These are phyloP conservation scores for Linanthus parryae DNA, from an alignment of 148 eudicot genomes.

Conservation along the genomic window DNA sequence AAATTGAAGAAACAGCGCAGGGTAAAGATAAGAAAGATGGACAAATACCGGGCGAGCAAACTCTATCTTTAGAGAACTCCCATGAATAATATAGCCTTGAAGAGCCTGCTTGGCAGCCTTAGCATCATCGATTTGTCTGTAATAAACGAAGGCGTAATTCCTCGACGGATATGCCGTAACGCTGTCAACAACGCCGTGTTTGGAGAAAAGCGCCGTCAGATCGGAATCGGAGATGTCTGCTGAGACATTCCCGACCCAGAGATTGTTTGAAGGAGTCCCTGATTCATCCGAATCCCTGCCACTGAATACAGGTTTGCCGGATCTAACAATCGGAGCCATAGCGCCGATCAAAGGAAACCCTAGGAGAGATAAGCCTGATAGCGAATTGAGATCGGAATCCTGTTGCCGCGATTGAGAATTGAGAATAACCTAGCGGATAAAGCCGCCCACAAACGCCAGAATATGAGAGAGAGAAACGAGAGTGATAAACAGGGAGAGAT, in stretches of 20 bases:
- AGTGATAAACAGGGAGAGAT: too few species aligned
- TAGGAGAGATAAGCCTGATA: too few species aligned
- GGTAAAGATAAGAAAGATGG: too few species aligned
- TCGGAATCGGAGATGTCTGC: slow-evolving; percentile 55
- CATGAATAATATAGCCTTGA: slow-evolving; percentile 46
- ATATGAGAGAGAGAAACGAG: too few species aligned
- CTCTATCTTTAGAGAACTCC: slow-evolving; percentile 56
- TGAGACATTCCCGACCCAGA: slow-evolving; percentile 79
- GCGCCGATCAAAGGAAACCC: too few species aligned
- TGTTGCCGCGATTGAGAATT: too few species aligned
- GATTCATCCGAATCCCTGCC: too few species aligned
- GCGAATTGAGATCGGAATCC: too few species aligned
- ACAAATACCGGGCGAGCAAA: slow-evolving; percentile 93
- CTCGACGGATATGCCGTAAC: slow-evolving; percentile 50
- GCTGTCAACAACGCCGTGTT: slow-evolving; percentile 51
- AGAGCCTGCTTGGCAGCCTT: slow-evolving; percentile 42
- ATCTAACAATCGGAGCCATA: too few species aligned
- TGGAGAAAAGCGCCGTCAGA: slow-evolving; percentile 39
- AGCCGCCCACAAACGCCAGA: too few species aligned
- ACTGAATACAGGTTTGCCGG: too few species aligned
- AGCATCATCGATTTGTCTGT: slow-evolving; percentile 46
- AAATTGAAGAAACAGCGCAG: slow-evolving; percentile 8
- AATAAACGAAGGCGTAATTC: slow-evolving; percentile 65
- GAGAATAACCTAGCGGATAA: too few species aligned
- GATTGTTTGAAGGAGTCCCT: slow-evolving; percentile 58